These are phyloP conservation scores for Stentor coeruleus DNA, from an alignment of 73 alveolate species.

Conservation along the genomic window DNA sequence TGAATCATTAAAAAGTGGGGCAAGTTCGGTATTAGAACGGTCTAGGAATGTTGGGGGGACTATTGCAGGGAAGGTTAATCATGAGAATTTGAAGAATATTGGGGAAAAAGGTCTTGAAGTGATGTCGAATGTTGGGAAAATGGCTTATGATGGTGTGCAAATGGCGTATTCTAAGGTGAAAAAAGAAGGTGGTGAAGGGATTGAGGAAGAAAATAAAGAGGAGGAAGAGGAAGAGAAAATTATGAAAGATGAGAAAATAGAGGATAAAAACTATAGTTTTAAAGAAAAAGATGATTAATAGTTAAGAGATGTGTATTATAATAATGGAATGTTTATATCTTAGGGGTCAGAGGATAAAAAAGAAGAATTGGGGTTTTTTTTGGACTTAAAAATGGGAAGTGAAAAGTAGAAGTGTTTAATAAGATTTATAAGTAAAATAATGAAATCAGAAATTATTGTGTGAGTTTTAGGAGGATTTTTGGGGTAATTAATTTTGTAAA, in stretches of 20 bases:
- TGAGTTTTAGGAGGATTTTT: no score
- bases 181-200: neutral
- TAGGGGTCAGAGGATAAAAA: no score
- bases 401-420: neutral
- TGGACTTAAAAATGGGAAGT: neutral
- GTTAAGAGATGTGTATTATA: no score
- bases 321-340: no score
- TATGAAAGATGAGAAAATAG: neutral
- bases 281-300: neutral
- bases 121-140: neutral
- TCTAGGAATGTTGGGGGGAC: conserved; percentile 1
- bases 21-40: neutral
- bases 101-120: conserved; percentile 21
- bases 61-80: neutral
- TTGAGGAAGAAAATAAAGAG: neutral
- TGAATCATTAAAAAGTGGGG: conserved; percentile 15
- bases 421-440: no score
- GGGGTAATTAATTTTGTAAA: no score
- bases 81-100: neutral
- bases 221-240: neutral
- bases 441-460: no score
- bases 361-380: neutral
- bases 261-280: neutral
- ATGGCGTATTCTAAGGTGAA: conserved; percentile 1
- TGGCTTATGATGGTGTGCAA: neutral